These are phyloP conservation scores for Paecilomyces niveus DNA, from an alignment of 2,329 filamentous ascomycete species.

Conservation along the genomic window DNA sequence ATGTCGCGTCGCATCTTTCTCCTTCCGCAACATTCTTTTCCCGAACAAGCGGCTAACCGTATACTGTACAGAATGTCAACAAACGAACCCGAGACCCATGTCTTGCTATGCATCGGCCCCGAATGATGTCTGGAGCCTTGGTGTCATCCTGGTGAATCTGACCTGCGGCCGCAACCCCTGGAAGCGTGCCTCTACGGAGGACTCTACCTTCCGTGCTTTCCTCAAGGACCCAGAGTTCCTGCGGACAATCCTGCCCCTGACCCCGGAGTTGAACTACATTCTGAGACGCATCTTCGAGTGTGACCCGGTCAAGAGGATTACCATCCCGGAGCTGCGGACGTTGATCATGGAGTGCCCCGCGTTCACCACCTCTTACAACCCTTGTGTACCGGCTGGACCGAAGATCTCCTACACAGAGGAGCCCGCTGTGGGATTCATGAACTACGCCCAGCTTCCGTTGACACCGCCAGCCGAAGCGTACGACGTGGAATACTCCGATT, in stretches of 20 bases:
- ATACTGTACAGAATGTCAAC: conserved; percentile 75
- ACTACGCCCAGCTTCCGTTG: conserved; percentile 28
- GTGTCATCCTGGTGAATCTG: conserved; percentile 94
- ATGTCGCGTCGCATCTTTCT: conserved; percentile 37
- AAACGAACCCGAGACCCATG: conserved; percentile 60
- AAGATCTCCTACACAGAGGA: conserved; percentile 24
- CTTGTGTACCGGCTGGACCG: conserved; percentile 28
- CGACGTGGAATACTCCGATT: conserved; percentile 31
- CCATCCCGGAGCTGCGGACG: conserved; percentile 68
- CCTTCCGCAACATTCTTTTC: conserved; percentile 1
- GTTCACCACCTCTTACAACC: conserved; percentile 51
- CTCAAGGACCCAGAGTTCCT: conserved; percentile 79
- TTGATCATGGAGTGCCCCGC: conserved; percentile 68
- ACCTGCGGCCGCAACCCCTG: conserved; percentile 97
- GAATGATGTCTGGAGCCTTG: conserved; percentile 97
- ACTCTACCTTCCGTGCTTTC: conserved; percentile 91
- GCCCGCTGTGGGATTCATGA: conserved; percentile 27
- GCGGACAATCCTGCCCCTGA: conserved; percentile 84
- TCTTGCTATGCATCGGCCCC: conserved; percentile 83
- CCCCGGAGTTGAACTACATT: conserved; percentile 82
- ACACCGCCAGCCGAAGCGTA: conserved; percentile 26
- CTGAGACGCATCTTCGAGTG: conserved; percentile 80
- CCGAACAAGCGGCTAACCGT: conserved; percentile 17
- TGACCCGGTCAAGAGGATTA: conserved; percentile 75
- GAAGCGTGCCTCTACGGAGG: conserved; percentile 91